These are phyloP conservation scores for Arctium minus DNA, from an alignment of 129 eudicot genomes.

Conservation along the genomic window DNA sequence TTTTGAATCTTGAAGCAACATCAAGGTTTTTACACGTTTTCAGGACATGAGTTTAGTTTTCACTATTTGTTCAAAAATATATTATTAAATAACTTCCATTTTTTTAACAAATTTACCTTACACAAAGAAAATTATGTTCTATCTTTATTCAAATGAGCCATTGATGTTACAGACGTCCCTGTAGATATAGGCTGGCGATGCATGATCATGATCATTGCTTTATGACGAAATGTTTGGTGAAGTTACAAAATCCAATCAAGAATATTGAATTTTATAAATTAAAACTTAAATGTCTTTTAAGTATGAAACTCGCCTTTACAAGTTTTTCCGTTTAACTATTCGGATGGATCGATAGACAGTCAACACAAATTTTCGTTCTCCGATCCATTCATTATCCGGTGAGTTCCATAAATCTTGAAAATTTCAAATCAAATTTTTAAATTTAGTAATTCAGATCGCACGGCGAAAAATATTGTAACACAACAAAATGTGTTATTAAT, in stretches of 20 bases:
- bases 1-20: not conserved
- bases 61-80: not conserved
- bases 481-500: too few relatives aligned
- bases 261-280: too few relatives aligned
- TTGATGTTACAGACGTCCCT: not conserved
- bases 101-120: not conserved
- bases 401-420: not conserved
- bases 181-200: not conserved
- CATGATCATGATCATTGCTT: not conserved
- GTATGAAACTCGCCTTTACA: not conserved
- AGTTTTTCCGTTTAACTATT: not conserved
- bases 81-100: not conserved
- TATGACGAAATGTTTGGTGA: not conserved
- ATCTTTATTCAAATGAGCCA: not conserved
- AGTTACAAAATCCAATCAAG: not conserved
- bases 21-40: not conserved
- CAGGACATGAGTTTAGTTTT: not conserved
- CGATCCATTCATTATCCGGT: conserved; percentile 9
- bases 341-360: conserved; percentile 29
- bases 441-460: not conserved
- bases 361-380: conserved; percentile 20
- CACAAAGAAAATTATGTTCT: not conserved
- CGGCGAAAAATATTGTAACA: not conserved
- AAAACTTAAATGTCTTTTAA: not conserved
- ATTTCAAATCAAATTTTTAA: not conserved